A percentile compares a stretch with the other conserved stretches of the same genome.
Evolutionary conservation across 1,284 basidiomycete species (phyloP).

Genomic region (Trichosporon sp.): DNA sequence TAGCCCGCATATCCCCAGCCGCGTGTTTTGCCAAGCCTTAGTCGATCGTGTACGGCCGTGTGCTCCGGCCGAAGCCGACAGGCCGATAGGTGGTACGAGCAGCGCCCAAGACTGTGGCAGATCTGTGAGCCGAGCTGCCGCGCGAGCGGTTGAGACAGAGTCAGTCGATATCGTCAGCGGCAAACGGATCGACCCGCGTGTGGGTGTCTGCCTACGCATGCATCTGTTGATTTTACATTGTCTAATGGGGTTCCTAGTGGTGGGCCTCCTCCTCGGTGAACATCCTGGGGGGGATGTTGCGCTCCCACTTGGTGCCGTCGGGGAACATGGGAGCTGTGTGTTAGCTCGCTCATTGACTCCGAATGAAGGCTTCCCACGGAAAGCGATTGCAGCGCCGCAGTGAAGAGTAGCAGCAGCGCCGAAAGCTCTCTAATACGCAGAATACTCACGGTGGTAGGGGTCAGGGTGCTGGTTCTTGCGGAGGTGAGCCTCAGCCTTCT

Average conservation of each 20-base stretch:
- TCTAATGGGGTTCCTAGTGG: conserved; percentile 13
- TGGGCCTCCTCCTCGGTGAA: conserved; percentile 5
- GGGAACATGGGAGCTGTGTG: conserved; percentile 65
- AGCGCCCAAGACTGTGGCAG: neutral
- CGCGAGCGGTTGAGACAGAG: neutral
- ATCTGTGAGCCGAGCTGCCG: neutral
- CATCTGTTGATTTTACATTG: conserved; percentile 15
- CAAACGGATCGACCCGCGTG: neutral
- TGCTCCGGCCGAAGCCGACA: neutral
- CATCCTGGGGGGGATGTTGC: conserved; percentile 10
- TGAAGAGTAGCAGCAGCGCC: neutral
- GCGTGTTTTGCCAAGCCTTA: neutral
- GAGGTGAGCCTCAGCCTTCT: conserved; percentile 73
- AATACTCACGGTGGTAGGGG: conserved; percentile 75
- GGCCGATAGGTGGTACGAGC: neutral
- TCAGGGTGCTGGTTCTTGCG: conserved; percentile 73
- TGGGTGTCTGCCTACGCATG: conserved; percentile 14
- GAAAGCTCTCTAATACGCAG: neutral
- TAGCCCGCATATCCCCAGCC: neutral
- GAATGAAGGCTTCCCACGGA: conserved; percentile 33
- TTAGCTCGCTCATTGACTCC: conserved; percentile 10
- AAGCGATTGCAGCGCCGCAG: neutral
- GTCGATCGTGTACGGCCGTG: neutral
- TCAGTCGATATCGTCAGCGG: neutral
- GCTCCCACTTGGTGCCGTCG: conserved; percentile 76